Conservation (phyloP, 306 rosid species). For the Vigna angularis region DNA sequence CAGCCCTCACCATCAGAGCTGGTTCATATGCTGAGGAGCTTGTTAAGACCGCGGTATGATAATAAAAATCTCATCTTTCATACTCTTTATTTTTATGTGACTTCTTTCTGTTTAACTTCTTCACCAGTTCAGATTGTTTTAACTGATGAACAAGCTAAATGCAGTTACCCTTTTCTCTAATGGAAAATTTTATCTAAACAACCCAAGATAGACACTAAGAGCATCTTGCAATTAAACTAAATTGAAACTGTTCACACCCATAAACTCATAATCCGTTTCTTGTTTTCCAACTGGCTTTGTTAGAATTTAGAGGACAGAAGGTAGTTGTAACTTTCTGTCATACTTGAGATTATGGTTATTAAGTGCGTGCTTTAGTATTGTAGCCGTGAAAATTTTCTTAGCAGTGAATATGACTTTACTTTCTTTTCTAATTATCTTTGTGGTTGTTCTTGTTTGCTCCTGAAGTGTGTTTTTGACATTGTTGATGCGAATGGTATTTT, state of each 20-base stretch:
- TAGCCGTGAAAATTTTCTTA: not conserved
- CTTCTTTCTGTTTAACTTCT: not conserved
- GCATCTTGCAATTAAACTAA: not conserved
- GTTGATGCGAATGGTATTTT: constrained; percentile 9
- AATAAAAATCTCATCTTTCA: not conserved
- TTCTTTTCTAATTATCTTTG: not conserved
- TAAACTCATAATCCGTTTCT: not conserved
- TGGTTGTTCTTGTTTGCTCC: not conserved
- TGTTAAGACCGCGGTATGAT: constrained; percentile 85
- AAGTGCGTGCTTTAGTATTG: not conserved
- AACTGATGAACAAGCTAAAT: not conserved
- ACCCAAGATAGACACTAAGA: not conserved
- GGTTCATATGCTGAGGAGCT: constrained; percentile 83
- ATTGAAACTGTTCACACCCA: not conserved
- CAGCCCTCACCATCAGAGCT: constrained; percentile 71
- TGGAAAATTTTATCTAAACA: not conserved
- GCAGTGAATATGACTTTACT: not conserved
- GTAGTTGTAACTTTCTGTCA: not conserved
- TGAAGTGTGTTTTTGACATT: constrained; percentile 13
- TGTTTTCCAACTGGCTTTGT: constrained; percentile 17
- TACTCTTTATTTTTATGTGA: not conserved
- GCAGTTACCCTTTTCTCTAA: not conserved
- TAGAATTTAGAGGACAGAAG: not conserved
- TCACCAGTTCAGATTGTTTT: not conserved
- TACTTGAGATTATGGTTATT: not conserved